Base-by-base conservation (phyloP, 202 grass and related monocot species). In the Carex arenaria region DNA sequence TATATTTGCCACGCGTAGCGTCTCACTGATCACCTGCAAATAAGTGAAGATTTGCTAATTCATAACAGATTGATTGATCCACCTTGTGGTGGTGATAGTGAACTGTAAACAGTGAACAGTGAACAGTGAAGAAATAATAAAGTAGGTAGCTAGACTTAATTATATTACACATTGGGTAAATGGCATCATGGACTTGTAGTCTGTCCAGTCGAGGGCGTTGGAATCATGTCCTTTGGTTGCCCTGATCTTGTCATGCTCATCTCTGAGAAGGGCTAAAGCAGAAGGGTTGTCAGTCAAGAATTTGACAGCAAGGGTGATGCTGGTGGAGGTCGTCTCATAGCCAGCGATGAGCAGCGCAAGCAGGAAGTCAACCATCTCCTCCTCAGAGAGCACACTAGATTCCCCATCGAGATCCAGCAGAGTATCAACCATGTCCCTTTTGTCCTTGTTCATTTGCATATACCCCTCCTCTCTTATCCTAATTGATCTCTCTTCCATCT, bases 101-200 rank as follows among this genome's bases (percentile, higher is more conserved):
- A 34, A 34, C 1, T 3, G 32, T 32, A 3, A 53, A 56, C 49
- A 10, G 7, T 77, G 13, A 42, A 40, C 38, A 40, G 38, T 40
- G 38, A 6, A 45, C 96, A 86, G 76, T 94, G 97, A 40, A 40
- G 38, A 34, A 34, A 34, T 3, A 34, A 34, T 26, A 26, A 26
- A 26, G 26, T 26, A 26, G 26, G 26, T 26, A 26, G 26, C 26
- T 26, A 26, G 26, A 26, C 26, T 40, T 40, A 40, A 40, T 40
- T 40, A 40, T 40, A 40, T 40, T 45, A 45, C 96, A 86, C 84
- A 97, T 94, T 97, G 97, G 5, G 97, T 99, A 78, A 99, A 97
- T 79, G 90, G 87, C 97, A 99, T 99, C 97, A 99, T 99, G 3
- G 93, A 99, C 87, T 99, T 99, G 97, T 96, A 99, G 71, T 99